phyloP scores from a whole-genome alignment of 1,284 basidiomycete species.

The Exobasidium rhododendri region DNA sequence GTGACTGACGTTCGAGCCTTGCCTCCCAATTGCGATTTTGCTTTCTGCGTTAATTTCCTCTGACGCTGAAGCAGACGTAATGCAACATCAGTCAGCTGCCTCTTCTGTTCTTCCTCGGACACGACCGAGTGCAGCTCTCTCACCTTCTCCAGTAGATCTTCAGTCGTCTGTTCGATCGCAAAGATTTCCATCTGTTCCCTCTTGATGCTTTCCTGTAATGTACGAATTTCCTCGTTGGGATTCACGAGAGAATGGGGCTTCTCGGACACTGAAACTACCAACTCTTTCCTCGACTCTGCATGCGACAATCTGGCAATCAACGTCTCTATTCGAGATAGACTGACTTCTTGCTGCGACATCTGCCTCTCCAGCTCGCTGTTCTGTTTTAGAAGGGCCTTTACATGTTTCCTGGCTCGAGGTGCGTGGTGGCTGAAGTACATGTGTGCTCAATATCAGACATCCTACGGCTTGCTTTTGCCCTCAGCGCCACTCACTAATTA shows the following conservation, averaged over 20 bases:
- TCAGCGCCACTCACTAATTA: constrained; percentile 25
- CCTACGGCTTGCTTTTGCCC: neutral
- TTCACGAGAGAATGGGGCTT: constrained; percentile 6
- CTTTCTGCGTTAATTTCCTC: neutral
- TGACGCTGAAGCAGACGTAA: neutral
- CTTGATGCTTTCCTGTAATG: constrained; percentile 33
- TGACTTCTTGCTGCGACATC: neutral
- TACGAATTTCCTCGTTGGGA: constrained; percentile 1
- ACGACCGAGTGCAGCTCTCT: no score
- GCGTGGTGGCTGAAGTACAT: constrained; percentile 24
- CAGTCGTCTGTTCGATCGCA: constrained; percentile 48
- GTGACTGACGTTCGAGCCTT: neutral
- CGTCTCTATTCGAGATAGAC: neutral
- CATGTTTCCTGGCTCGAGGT: constrained; percentile 47
- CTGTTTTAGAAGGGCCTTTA: constrained; percentile 43
- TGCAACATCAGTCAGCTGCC: neutral
- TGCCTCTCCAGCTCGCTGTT: constrained; percentile 24
- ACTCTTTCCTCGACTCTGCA: neutral
- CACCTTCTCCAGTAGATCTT: constrained; percentile 26
- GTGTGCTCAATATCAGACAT: neutral
- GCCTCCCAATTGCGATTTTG: neutral
- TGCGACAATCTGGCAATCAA: neutral
- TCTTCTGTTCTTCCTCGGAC: no score
- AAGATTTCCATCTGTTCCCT: constrained; percentile 51
- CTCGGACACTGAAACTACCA: neutral